These are phyloP conservation scores for Luzula sylvatica DNA, from an alignment of 176 grass and related monocot genomes.

Conservation along the genomic window DNA sequence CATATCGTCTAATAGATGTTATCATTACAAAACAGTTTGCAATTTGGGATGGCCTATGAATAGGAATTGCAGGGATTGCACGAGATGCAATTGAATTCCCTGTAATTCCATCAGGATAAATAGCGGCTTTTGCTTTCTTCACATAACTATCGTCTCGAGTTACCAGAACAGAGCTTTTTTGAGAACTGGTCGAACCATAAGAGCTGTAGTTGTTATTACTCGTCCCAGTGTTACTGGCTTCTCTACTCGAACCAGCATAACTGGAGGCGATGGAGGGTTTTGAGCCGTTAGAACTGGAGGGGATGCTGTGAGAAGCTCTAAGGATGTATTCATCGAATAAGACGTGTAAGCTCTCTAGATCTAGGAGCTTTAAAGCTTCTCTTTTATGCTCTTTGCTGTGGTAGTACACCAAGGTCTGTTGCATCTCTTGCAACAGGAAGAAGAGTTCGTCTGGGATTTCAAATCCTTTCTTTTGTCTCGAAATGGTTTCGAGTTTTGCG, in stretches of 20 bases:
- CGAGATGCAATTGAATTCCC: constrained; percentile 20
- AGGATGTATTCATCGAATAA: constrained; percentile 74
- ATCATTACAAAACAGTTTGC: too few species aligned
- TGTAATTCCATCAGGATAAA: constrained; percentile 40
- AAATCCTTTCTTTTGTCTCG: constrained; percentile 31
- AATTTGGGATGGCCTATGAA: too few species aligned
- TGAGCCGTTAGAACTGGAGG: constrained; percentile 41
- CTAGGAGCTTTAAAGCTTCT: constrained; percentile 63
- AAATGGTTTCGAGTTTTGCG: constrained; percentile 46
- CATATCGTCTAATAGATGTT: too few species aligned
- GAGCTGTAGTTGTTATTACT: constrained; percentile 10
- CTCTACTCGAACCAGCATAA: not conserved
- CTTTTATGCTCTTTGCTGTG: constrained; percentile 75
- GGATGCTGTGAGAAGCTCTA: constrained; percentile 65
- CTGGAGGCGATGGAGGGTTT: constrained; percentile 23
- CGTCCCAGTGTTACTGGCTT: not conserved
- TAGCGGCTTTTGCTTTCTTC: constrained; percentile 54
- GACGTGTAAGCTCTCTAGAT: constrained; percentile 56
- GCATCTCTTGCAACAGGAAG: constrained; percentile 84
- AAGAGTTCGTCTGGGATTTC: constrained; percentile 85
- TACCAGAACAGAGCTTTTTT: constrained; percentile 21
- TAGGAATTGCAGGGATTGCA: too few species aligned
- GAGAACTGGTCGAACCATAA: constrained; percentile 4
- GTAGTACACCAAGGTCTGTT: constrained; percentile 54
- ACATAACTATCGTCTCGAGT: constrained; percentile 89